Base-by-base conservation (phyloP, 306 rosid species). In the Citrullus mucosospermus region DNA sequence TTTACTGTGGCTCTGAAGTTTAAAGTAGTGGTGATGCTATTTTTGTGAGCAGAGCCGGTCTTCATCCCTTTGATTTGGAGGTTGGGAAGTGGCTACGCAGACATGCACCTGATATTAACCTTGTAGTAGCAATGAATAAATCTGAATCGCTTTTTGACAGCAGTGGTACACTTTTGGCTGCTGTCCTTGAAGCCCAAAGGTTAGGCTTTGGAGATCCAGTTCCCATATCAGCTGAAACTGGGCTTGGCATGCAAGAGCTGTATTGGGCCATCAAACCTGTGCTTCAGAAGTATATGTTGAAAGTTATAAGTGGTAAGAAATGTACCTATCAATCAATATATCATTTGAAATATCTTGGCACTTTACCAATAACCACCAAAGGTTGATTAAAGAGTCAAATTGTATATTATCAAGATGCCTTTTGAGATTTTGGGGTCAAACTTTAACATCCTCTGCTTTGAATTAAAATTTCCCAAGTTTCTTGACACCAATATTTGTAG, bases 201-300 rank as follows among this genome's bases (percentile, higher is more conserved):
- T 84, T 95, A 85, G 97, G 98, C 60, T 95, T 91, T 84, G 97
- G 98, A 79, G 98, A 95, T 70, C 97, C 96, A 30, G 87, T 95
- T 82, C 93, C 98, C 68, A 86, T 92, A 72, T 95, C 98, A 62
- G 98, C 96, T 20, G 98, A 95, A 88, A 95, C 97, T 75, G 98
- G 98, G 51, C 80, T 95, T 11, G 97, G 98, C 63, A 87, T 92
- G 92, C 96, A 83, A 78, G 96, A 91, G 53, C 89, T 95, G 17
- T 85, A 89, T 85, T 78, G 62, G 36, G 84, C 88, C 67, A 88
- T 92, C 36, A 89, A 81, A 81, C 98, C 97, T 75, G 74, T 84
- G 81, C 86, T 95, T n/a, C 92, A 95, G 83, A 90, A 88, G 79
- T 82, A 87, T 73, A 83, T 92, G 90, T 85, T 81, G 58, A 75